Evolutionary conservation across 1,139 yeast species (phyloP).

Genomic region (Saccharomycopsis phalli): DNA sequence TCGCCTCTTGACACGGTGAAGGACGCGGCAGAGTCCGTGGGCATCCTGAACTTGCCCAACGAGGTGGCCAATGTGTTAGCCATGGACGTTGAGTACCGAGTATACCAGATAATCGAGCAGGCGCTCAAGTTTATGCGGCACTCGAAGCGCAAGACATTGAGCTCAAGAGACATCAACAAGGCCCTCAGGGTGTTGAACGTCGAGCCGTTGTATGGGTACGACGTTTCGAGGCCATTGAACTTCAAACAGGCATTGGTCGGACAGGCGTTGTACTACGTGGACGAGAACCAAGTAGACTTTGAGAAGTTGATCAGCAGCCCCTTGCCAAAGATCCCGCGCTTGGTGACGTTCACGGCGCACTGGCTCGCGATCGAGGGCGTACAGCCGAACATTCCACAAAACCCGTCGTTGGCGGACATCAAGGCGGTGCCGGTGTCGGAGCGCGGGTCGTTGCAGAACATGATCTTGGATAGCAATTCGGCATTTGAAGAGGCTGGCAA

Average conservation of each 20-base stretch:
- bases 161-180: conserved; percentile 73
- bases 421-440: conserved; percentile 55
- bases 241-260: conserved; percentile 83
- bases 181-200: conserved; percentile 81
- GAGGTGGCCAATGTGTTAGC: conserved; percentile 93
- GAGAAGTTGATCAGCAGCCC: conserved; percentile 92
- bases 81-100: conserved; percentile 97
- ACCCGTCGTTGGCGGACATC: conserved; percentile 76
- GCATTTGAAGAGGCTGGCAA: conserved; percentile 22
- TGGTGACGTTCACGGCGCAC: conserved; percentile 89
- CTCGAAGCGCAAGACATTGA: conserved; percentile 72
- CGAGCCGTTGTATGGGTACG: conserved; percentile 75
- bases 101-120: conserved; percentile 90
- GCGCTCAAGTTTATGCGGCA: conserved; percentile 96
- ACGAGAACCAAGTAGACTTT: conserved; percentile 85
- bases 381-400: conserved; percentile 95
- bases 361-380: conserved; percentile 99
- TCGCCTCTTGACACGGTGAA: conserved; percentile 95
- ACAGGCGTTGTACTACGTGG: conserved; percentile 85
- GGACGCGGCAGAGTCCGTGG: conserved; percentile 91
- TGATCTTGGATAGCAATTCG: conserved; percentile 28
- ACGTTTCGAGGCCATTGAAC: conserved; percentile 38
- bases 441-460: conserved; percentile 60
- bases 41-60: conserved; percentile 69
- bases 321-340: conserved; percentile 89